Conservation (phyloP, 1,284 basidiomycete genomes). For the Fomitopsis schrenkii region DNA sequence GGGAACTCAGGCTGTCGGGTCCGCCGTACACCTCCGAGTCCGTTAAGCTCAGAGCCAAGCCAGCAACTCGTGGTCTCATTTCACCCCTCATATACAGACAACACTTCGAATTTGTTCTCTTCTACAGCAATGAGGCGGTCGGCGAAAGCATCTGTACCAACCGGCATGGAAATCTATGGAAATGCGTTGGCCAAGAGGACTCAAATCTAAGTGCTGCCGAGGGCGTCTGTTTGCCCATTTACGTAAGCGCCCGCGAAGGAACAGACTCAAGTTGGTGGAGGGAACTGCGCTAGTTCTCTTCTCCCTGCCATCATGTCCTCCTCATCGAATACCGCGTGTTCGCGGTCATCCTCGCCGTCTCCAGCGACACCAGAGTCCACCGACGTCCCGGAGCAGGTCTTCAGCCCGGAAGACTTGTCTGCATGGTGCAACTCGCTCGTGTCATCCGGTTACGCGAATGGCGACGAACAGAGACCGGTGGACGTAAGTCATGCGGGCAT, state of each 20-base stretch:
- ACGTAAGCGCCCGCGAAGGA: background rate
- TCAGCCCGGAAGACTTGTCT: slow-evolving; percentile 49
- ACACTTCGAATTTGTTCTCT: background rate
- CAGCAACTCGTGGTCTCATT: background rate
- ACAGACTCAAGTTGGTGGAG: background rate
- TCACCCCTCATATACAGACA: background rate
- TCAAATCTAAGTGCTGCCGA: background rate
- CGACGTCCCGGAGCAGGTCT: slow-evolving; percentile 44
- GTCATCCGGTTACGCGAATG: slow-evolving; percentile 34
- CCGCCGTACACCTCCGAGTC: background rate
- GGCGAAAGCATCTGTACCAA: too few species aligned
- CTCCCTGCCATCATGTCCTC: slow-evolving; percentile 40
- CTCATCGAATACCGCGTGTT: slow-evolving; percentile 47
- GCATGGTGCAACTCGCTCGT: slow-evolving; percentile 54
- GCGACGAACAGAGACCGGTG: slow-evolving; percentile 19
- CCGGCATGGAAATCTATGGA: too few species aligned
- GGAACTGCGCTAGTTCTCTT: slow-evolving; percentile 10
- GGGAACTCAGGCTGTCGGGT: too few species aligned
- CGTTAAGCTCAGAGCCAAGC: background rate
- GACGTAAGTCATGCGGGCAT: slow-evolving; percentile 34
- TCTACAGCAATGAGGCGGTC: background rate
- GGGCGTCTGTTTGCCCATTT: background rate
- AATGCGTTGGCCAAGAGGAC: background rate
- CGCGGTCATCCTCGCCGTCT: slow-evolving; percentile 64
- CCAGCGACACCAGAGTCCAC: slow-evolving; percentile 64